Percentiles rank a stretch among this genome's conserved stretches.
These are phyloP conservation scores for Cyamopsis tetragonoloba DNA, from an alignment of 306 rosid species.

Conservation along the genomic window DNA sequence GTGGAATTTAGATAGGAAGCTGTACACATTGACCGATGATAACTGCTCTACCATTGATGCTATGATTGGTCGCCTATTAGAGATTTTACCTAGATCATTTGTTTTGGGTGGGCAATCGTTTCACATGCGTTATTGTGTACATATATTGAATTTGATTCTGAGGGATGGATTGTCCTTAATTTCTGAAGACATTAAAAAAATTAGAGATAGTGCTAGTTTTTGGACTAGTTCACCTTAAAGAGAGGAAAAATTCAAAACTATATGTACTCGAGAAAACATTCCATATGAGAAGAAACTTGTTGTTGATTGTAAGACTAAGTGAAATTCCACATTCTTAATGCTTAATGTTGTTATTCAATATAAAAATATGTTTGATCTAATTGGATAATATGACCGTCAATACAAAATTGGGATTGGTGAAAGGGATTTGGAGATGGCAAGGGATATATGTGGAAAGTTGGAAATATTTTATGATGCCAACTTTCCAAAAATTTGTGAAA, in stretches of 20 bases:
- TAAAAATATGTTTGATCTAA: background rate
- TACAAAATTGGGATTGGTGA: background rate
- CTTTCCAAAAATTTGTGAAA: too few relatives aligned
- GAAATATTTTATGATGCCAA: background rate
- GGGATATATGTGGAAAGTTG: background rate
- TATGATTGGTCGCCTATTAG: too few relatives aligned
- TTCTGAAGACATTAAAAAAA: too few relatives aligned
- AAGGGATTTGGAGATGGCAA: background rate
- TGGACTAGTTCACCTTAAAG: background rate
- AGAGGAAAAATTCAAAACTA: background rate
- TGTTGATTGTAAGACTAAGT: background rate
- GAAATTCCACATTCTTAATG: background rate
- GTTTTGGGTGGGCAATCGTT: too few relatives aligned
- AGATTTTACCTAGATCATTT: too few relatives aligned
- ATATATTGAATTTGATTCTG: too few relatives aligned
- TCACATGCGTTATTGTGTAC: too few relatives aligned
- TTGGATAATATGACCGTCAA: background rate
- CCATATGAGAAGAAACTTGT: background rate
- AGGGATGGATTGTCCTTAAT: too few relatives aligned
- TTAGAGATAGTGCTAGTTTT: too few relatives aligned
- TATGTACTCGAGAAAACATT: background rate
- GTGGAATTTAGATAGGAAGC: too few relatives aligned
- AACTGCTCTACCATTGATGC: too few relatives aligned
- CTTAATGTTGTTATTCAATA: background rate
- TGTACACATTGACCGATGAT: too few relatives aligned